Percentiles rank a stretch among this genome's conserved stretches.
These are phyloP conservation scores for Aspergillus asperescens DNA, from an alignment of 495 filamentous ascomycete genomes.

Conservation along the genomic window DNA sequence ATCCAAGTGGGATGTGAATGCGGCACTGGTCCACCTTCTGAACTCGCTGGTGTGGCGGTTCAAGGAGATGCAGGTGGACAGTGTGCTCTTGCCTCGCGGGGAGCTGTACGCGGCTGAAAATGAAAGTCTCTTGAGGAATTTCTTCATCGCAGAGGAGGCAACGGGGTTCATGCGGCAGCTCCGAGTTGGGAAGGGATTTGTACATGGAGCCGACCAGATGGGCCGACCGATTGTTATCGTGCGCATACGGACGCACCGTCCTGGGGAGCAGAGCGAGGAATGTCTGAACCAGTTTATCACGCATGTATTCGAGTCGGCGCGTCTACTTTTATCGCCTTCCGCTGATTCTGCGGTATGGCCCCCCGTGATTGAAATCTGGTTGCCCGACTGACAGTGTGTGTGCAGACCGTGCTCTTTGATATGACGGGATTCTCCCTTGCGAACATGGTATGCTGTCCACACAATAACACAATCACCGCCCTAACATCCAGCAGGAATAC, in stretches of 20 bases:
- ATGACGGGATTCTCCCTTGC: slow-evolving; percentile 71
- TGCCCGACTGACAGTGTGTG: neutral
- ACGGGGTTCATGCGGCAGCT: slow-evolving; percentile 73
- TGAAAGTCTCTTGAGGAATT: slow-evolving; percentile 34
- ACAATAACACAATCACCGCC: neutral
- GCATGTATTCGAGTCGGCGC: slow-evolving; percentile 77
- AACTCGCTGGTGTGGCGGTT: slow-evolving; percentile 78
- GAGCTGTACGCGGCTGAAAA: slow-evolving; percentile 58
- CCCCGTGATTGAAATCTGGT: neutral
- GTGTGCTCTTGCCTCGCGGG: slow-evolving; percentile 67
- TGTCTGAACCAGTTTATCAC: slow-evolving; percentile 78
- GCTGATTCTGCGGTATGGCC: slow-evolving; percentile 76
- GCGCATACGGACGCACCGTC: slow-evolving; percentile 68
- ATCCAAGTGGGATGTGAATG: slow-evolving; percentile 85
- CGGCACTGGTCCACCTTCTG: slow-evolving; percentile 81
- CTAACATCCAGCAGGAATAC: slow-evolving; percentile 60
- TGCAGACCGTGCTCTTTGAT: slow-evolving; percentile 74
- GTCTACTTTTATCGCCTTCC: slow-evolving; percentile 63
- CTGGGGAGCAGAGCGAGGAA: slow-evolving; percentile 73
- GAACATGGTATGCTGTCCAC: slow-evolving; percentile 63
- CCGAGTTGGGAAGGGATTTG: slow-evolving; percentile 77
- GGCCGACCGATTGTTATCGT: slow-evolving; percentile 76
- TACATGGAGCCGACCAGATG: slow-evolving; percentile 74
- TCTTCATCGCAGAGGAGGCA: slow-evolving; percentile 48
- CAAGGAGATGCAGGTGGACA: slow-evolving; percentile 70